These are phyloP conservation scores for Diplogelasinospora grovesii DNA, from an alignment of 495 filamentous ascomycete species.

Conservation along the genomic window DNA sequence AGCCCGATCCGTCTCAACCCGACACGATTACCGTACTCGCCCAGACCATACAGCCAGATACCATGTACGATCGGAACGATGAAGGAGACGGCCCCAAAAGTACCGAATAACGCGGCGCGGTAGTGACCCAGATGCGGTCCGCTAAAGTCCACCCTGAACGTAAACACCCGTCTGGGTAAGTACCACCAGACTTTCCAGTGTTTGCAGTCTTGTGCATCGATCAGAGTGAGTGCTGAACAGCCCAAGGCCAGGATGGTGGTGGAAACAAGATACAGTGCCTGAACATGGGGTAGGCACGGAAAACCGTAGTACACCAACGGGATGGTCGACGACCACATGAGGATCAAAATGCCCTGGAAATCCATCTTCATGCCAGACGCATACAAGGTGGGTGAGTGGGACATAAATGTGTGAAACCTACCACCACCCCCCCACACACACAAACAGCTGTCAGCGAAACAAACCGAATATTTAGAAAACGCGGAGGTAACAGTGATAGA, in stretches of 20 bases:
- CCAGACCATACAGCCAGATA: constrained; percentile 29
- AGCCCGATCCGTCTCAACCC: constrained; percentile 35
- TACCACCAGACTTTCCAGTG: no score
- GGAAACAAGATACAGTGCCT: constrained; percentile 31
- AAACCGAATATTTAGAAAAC: no score
- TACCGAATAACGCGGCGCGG: constrained; percentile 35
- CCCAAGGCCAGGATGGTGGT: constrained; percentile 24
- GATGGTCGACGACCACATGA: constrained; percentile 49
- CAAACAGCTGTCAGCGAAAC: no score
- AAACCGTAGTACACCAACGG: constrained; percentile 49
- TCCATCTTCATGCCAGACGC: constrained; percentile 40
- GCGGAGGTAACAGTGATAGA: neutral
- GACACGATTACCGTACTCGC: constrained; percentile 33
- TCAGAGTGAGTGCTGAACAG: constrained; percentile 17
- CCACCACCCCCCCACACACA: no score
- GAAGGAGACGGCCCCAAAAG: constrained; percentile 36
- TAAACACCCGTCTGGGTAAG: no score
- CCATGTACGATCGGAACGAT: constrained; percentile 38
- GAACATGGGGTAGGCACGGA: constrained; percentile 29
- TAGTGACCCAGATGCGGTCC: constrained; percentile 28
- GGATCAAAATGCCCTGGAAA: constrained; percentile 45
- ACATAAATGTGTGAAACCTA: constrained; percentile 45
- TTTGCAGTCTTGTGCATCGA: no score
- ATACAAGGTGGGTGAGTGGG: constrained; percentile 36
- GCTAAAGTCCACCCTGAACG: constrained; percentile 31